Conservation (phyloP, 257 asterid species). For the Solanum piurae region DNA sequence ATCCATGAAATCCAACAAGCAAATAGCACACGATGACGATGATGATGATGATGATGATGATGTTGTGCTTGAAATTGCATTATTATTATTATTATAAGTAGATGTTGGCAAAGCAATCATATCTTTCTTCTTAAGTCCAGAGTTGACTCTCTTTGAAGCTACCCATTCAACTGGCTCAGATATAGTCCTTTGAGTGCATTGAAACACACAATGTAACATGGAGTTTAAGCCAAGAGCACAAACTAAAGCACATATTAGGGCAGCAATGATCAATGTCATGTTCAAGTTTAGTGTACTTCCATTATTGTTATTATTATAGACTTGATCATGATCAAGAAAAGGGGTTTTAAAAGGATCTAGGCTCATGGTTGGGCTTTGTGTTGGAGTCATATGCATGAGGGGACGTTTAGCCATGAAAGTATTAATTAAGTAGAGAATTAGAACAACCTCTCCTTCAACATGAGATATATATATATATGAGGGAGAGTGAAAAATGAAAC, state of each 20-base stretch:
- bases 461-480: not conserved
- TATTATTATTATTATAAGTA: not conserved
- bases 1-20: conserved; percentile 18
- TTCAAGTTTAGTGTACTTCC: conserved; percentile 10
- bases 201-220: conserved; percentile 11
- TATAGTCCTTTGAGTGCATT: conserved; percentile 5
- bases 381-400: not conserved
- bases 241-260: conserved; percentile 15
- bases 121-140: conserved; percentile 18
- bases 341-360: not conserved
- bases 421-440: not conserved
- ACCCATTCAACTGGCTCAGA: conserved; percentile 14
- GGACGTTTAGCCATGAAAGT: conserved; percentile 2
- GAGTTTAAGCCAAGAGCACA: conserved; percentile 20
- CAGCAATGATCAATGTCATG: conserved; percentile 11
- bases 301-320: not conserved
- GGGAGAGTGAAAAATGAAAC: not conserved
- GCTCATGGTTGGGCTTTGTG: conserved; percentile 2
- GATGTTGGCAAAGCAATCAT: conserved; percentile 12
- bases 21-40: conserved; percentile 7
- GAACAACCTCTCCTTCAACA: not conserved
- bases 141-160: conserved; percentile 6
- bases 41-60: not conserved
- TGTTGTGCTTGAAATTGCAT: not conserved
- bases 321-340: not conserved